A percentile compares a stretch with the other conserved stretches of the same genome.
Conservation (phyloP, 2,329 filamentous ascomycete species). For the Apiospora koreana region DNA sequence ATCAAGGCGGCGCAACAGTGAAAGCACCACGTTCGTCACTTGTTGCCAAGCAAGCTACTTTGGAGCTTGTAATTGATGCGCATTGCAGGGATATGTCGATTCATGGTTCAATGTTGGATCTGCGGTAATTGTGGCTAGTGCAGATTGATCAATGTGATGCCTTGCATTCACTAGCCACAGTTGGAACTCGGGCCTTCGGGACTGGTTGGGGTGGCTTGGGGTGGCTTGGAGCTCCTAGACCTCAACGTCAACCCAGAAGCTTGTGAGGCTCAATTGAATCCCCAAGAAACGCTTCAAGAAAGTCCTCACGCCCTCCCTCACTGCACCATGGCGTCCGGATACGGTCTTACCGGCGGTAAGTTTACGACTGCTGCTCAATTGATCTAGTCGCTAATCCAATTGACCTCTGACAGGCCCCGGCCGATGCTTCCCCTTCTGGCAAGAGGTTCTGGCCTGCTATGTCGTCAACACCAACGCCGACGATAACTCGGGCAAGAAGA, state of each 20-base stretch:
- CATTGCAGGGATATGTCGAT: not conserved
- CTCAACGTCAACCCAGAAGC: slow-evolving; percentile 18
- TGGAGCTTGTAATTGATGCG: not conserved
- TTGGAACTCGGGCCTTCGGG: not conserved
- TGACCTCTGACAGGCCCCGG: slow-evolving; percentile 49
- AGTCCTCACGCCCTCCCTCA: not conserved
- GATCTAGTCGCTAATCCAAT: slow-evolving; percentile 20
- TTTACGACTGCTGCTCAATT: slow-evolving; percentile 16
- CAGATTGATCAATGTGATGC: not conserved
- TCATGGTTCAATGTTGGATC: not conserved
- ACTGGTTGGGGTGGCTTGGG: slow-evolving; percentile 2
- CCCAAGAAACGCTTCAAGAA: slow-evolving; percentile 11
- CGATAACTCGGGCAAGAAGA: slow-evolving; percentile 79
- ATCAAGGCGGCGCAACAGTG: not conserved
- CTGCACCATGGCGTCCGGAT: slow-evolving; percentile 73
- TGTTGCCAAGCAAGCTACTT: not conserved
- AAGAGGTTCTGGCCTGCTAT: slow-evolving; percentile 98
- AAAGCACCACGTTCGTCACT: slow-evolving; percentile 10
- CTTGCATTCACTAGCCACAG: not conserved
- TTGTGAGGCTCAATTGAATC: slow-evolving; percentile 15
- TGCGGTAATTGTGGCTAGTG: slow-evolving; percentile 1
- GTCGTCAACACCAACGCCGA: slow-evolving; percentile 86
- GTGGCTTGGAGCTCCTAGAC: slow-evolving; percentile 11
- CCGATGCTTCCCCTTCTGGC: slow-evolving; percentile 99
- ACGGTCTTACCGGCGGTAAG: slow-evolving; percentile 78